Conservation (phyloP, 257 asterid species). For the Lithospermum erythrorhizon region DNA sequence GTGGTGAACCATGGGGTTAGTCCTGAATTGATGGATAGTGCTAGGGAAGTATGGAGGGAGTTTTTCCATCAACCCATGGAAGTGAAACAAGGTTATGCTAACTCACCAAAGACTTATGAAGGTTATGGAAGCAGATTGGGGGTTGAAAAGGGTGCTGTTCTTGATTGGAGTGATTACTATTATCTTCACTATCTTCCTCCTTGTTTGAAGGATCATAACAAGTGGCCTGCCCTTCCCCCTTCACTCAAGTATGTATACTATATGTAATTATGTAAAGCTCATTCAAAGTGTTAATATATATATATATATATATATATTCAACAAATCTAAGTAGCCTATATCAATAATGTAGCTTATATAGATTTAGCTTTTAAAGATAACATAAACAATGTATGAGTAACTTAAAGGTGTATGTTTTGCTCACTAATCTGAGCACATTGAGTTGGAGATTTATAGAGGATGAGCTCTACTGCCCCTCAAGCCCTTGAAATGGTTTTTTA, state of each 20-base stretch:
- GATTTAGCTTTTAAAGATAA: no score
- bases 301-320: no score
- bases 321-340: no score
- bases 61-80: slow-evolving; percentile 11
- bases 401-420: no score
- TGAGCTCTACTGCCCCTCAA: no score
- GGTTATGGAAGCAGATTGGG: slow-evolving; percentile 12
- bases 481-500: no score
- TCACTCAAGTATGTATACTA: neutral
- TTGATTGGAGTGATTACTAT: slow-evolving; percentile 12
- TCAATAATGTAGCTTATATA: no score
- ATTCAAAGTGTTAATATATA: no score
- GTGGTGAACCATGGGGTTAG: slow-evolving; percentile 11
- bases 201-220: slow-evolving; percentile 2
- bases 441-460: no score
- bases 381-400: no score
- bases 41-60: slow-evolving; percentile 8
- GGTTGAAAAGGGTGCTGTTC: slow-evolving; percentile 5
- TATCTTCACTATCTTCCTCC: slow-evolving; percentile 10
- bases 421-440: no score
- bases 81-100: slow-evolving; percentile 8
- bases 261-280: no score
- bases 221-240: neutral
- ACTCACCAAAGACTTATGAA: slow-evolving; percentile 7
- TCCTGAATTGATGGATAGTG: slow-evolving; percentile 4